These are phyloP conservation scores for Leccinum variabile DNA, from an alignment of 1,284 basidiomycete species.

Conservation along the genomic window DNA sequence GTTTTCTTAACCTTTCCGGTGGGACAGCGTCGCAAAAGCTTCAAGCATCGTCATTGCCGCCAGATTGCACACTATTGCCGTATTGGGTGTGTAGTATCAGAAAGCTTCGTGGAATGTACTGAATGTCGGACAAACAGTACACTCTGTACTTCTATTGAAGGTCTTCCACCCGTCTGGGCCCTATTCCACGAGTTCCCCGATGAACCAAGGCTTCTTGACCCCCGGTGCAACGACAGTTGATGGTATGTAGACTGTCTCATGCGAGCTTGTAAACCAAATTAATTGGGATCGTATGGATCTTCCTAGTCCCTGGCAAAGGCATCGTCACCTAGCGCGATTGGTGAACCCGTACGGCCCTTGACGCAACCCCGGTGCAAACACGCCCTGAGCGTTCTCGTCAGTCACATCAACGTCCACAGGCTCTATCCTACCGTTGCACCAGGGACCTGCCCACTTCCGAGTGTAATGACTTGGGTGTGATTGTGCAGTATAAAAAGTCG, in stretches of 20 bases:
- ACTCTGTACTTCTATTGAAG: constrained; percentile 64
- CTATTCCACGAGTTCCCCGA: constrained; percentile 78
- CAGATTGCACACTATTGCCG: constrained; percentile 65
- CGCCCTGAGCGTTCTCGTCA: constrained; percentile 53
- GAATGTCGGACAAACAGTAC: constrained; percentile 45
- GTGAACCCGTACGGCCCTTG: constrained; percentile 63
- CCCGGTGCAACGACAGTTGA: constrained; percentile 56
- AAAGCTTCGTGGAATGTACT: constrained; percentile 19
- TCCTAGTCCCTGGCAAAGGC: constrained; percentile 54
- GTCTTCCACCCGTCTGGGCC: constrained; percentile 69
- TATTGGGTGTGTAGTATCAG: constrained; percentile 61
- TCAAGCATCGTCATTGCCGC: constrained; percentile 67
- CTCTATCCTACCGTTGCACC: too few relatives aligned
- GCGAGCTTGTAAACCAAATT: background rate
- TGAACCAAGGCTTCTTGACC: constrained; percentile 57
- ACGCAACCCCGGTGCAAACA: constrained; percentile 37
- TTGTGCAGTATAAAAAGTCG: too few relatives aligned
- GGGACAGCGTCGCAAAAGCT: constrained; percentile 73
- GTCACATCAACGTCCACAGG: constrained; percentile 17
- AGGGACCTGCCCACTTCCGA: too few relatives aligned
- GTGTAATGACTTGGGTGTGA: too few relatives aligned
- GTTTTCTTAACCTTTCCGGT: constrained; percentile 52
- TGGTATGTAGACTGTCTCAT: constrained; percentile 23
- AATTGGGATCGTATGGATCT: constrained; percentile 42
- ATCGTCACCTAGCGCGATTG: constrained; percentile 70